Percentiles rank a stretch among this genome's conserved stretches.
These are phyloP conservation scores for Metschnikowia koreensis DNA, from an alignment of 805 yeast species.

Conservation along the genomic window DNA sequence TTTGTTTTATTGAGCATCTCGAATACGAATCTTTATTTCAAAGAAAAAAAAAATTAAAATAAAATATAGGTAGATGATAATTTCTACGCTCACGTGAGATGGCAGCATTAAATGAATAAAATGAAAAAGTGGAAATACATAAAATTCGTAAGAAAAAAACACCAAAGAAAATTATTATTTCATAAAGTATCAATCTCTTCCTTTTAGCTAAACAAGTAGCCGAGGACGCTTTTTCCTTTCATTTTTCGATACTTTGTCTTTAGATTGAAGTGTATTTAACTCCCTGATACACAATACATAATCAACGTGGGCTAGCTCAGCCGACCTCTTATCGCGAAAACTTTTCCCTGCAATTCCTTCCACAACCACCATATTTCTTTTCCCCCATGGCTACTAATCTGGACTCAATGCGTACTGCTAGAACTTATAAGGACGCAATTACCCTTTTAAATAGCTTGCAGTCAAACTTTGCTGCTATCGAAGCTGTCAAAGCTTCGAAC, in stretches of 20 bases:
- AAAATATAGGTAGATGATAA: background rate
- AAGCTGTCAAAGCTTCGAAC: conserved; percentile 71
- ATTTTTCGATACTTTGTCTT: no score
- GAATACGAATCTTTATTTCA: no score
- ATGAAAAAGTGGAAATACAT: no score
- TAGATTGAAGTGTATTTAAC: no score
- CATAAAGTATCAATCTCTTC: background rate
- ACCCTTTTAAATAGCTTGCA: conserved; percentile 81
- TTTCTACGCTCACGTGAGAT: background rate
- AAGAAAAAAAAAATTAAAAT: no score
- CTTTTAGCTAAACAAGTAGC: no score
- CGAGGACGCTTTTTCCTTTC: no score
- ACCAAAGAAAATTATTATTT: no score
- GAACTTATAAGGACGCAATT: conserved; percentile 66
- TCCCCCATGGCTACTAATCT: conserved; percentile 4
- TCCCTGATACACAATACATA: no score
- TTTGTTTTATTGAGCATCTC: no score
- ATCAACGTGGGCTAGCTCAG: background rate
- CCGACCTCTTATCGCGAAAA: conserved; percentile 2
- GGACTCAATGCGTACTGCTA: conserved; percentile 20
- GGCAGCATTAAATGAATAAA: background rate
- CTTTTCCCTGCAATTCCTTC: background rate
- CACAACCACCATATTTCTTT: background rate
- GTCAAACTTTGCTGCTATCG: conserved; percentile 86
- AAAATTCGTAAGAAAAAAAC: background rate